Percentiles rank a stretch among this genome's conserved stretches.
phyloP scores from a whole-genome alignment of 441 rosid genomes.

The Gossypium trilobum region DNA sequence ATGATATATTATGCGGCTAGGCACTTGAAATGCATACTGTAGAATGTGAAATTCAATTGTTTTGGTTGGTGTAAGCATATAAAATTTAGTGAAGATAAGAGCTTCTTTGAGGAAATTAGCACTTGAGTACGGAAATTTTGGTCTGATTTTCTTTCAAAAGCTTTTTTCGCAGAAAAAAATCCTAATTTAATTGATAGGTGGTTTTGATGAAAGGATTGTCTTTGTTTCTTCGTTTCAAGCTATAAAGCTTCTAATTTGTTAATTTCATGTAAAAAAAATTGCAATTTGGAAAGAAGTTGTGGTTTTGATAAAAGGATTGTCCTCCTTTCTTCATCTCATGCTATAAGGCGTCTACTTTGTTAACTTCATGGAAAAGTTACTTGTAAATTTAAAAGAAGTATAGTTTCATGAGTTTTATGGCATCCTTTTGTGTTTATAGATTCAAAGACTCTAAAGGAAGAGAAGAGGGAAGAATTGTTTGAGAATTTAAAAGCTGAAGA shows the following conservation, averaged over 20 bases:
- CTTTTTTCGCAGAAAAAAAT: neutral
- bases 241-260: neutral
- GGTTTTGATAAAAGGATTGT: neutral
- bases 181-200: neutral
- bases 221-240: neutral
- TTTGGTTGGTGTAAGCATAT: neutral
- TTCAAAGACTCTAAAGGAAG: slow-evolving; percentile 85
- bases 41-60: neutral
- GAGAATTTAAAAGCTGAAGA: slow-evolving; percentile 60
- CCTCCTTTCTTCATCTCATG: neutral
- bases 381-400: neutral
- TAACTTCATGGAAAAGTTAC: neutral
- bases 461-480: slow-evolving; percentile 74
- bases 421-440: slow-evolving; percentile 32
- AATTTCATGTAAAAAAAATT: no score
- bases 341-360: neutral
- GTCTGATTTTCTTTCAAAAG: neutral
- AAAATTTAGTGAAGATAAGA: neutral
- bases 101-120: neutral
- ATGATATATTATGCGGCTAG: neutral
- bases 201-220: neutral
- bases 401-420: neutral
- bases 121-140: neutral
- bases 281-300: neutral
- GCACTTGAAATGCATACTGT: neutral